Conservation (phyloP, 306 rosid species). For the Lathyrus oleraceus region DNA sequence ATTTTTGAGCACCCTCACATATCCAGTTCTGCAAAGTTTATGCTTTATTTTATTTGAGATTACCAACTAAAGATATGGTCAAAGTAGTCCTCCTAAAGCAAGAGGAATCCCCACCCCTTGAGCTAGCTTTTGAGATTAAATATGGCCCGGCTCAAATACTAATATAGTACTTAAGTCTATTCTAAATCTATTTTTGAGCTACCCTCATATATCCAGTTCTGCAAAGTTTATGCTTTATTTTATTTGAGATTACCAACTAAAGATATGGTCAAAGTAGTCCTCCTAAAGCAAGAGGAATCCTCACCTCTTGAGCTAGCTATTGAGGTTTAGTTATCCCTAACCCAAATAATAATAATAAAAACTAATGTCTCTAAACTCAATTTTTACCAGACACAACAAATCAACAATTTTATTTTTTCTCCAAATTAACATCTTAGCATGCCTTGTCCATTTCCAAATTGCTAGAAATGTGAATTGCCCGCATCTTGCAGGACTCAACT, state of each 20-base stretch:
- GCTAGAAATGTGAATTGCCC: conserved; percentile 18
- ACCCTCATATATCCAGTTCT: not conserved
- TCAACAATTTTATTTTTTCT: not conserved
- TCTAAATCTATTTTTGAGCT: conserved; percentile 1
- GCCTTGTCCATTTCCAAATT: conserved; percentile 7
- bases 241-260: not conserved
- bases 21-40: not conserved
- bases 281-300: conserved; percentile 3
- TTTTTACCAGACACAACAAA: not conserved
- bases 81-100: conserved; percentile 1
- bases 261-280: not conserved
- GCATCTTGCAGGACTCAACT: conserved; percentile 18
- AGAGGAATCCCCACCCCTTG: not conserved
- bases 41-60: not conserved
- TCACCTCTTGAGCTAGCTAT: not conserved
- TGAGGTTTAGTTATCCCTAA: not conserved
- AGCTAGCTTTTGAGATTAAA: not conserved
- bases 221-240: not conserved
- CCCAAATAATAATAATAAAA: not conserved
- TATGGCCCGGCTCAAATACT: not conserved
- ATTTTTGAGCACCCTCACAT: not conserved
- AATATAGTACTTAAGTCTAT: not conserved
- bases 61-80: not conserved
- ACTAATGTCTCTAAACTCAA: not conserved
- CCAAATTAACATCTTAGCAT: conserved; percentile 13